Percentiles rank a stretch among this genome's conserved stretches.
Conservation (phyloP, 2,329 filamentous ascomycete genomes). For the Coniella vitis region DNA sequence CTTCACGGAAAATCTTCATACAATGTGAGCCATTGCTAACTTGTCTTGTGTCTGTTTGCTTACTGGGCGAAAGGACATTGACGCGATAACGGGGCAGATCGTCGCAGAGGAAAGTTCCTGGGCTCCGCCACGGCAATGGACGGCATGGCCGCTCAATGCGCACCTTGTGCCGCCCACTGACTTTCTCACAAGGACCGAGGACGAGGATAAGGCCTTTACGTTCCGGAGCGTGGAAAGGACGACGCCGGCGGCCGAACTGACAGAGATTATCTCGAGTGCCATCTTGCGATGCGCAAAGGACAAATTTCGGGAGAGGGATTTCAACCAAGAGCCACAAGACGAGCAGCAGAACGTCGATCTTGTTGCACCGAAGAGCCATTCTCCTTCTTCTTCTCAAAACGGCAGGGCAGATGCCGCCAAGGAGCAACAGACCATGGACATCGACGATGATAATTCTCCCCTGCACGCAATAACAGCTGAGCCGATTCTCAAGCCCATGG, state of each 20-base stretch:
- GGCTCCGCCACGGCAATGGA: constrained; percentile 59
- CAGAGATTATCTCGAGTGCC: constrained; percentile 62
- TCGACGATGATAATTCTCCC: neutral
- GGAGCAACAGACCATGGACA: neutral
- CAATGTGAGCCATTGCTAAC: neutral
- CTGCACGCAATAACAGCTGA: neutral
- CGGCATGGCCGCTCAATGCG: constrained; percentile 72
- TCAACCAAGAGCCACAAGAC: constrained; percentile 6
- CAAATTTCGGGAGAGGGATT: constrained; percentile 43
- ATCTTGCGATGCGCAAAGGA: constrained; percentile 63
- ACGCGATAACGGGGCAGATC: constrained; percentile 22
- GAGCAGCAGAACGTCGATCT: constrained; percentile 4
- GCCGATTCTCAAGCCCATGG: constrained; percentile 38
- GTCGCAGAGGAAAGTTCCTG: constrained; percentile 30
- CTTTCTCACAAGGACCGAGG: constrained; percentile 39
- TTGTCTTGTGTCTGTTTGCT: neutral
- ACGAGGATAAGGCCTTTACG: constrained; percentile 45
- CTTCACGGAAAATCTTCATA: no score
- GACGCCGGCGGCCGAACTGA: constrained; percentile 54
- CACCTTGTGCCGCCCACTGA: constrained; percentile 52
- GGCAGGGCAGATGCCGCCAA: neutral
- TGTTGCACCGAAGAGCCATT: constrained; percentile 15
- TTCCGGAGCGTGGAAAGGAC: constrained; percentile 36
- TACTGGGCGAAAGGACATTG: constrained; percentile 20
- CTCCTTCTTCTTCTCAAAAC: neutral